Evolutionary conservation across 257 asterid genomes (phyloP), one percentile per base, ranked within the genome.

Genomic region (Scutellaria galericulata): DNA sequence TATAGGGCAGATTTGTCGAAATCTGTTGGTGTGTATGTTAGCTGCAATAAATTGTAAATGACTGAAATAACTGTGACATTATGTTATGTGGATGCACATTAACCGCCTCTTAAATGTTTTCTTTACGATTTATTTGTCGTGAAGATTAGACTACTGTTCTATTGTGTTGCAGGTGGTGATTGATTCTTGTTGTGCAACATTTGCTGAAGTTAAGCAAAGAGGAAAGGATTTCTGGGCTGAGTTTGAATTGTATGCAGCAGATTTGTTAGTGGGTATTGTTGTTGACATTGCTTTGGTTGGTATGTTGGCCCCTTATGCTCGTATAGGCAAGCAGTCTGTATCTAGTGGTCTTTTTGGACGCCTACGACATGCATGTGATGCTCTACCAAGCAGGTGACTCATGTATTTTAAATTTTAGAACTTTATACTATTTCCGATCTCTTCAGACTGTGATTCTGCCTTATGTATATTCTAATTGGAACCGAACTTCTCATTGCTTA

Each of bases 181-280:
- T 47, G 99, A 95, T 88, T 83, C 99, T 63, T 88, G 98, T 74
- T 91, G 96, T 86, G 97, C 99, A 35, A 95, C 99, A 55, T 92
- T 90, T 86, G 99, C 99, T 20, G 98, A 95, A 84, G 94, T 92
- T 71, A 89, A 90, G 74, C 86, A 95, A 83, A 86, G 99, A 80
- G 99, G 98, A 72, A 90, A 90, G 70, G 89, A 90, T 77, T 95
- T 95, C 76, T 95, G 98, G 99, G 85, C 99, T 3, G 98, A 95
- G 78, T 95, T 95, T 65, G 99, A 95, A 80, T 80, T 95, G 82
- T 95, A 91, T 75, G 95, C 97, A 13, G 99, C 99, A 24, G 98
- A 95, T 79, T 75, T 91, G 78, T 81, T 94, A 74, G 97, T 92
- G 75, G 99, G 98, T 41, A 74, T 90, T 41, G 99, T 91, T 71